Evolutionary conservation across 176 grass and related monocot species (phyloP).

Genomic region (Musa itinerans): DNA sequence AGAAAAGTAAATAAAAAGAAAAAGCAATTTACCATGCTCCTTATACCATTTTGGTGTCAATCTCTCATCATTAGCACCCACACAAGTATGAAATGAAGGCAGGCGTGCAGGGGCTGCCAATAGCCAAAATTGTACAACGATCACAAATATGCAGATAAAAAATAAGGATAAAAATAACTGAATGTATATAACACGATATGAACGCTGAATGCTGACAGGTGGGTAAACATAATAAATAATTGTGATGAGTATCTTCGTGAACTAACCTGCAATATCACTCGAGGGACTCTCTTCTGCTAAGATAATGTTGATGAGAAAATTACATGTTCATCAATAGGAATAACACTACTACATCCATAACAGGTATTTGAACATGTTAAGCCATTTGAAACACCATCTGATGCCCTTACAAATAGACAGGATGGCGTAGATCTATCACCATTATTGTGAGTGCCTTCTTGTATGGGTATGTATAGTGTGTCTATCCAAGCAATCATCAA

Average conservation of each 20-base stretch:
- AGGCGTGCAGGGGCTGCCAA: conserved; percentile 57
- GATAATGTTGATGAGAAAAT: not conserved
- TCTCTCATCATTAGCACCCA: conserved; percentile 71
- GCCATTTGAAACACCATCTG: not conserved
- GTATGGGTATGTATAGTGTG: no score
- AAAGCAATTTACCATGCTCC: conserved; percentile 53
- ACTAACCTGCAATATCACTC: not conserved
- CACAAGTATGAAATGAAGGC: conserved; percentile 89
- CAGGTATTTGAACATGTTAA: not conserved
- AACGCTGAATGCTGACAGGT: not conserved
- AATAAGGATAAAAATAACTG: not conserved
- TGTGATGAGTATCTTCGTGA: not conserved
- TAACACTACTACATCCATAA: not conserved
- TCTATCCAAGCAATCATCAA: no score
- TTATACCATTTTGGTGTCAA: conserved; percentile 87
- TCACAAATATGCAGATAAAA: not conserved
- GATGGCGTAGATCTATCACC: no score
- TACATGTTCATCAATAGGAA: not conserved
- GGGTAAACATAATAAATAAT: not conserved
- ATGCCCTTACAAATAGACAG: not conserved
- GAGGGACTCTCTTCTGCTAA: not conserved
- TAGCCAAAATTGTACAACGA: not conserved
- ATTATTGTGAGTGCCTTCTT: no score
- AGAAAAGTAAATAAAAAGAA: not conserved
- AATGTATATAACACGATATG: not conserved